phyloP scores from a whole-genome alignment of 2,329 filamentous ascomycete genomes.

The Nothophoma quercina region DNA sequence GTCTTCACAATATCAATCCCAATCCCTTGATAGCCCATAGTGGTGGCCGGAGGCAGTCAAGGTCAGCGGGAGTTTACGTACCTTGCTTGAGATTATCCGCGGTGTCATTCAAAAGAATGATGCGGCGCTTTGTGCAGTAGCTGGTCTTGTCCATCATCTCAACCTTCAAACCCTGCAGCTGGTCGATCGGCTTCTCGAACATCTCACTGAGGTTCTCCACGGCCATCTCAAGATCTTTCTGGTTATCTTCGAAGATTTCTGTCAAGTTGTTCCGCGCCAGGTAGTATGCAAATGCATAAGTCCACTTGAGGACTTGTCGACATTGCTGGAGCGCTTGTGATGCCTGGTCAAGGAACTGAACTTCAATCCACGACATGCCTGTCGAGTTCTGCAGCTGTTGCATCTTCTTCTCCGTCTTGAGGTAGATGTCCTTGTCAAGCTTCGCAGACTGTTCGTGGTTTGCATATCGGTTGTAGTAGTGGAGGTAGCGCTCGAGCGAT shows the following conservation, averaged over 20 bases:
- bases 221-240: constrained; percentile 96
- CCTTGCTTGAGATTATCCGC: constrained; percentile 90
- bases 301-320: constrained; percentile 99
- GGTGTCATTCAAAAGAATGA: constrained; percentile 90
- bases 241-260: constrained; percentile 98
- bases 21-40: background rate
- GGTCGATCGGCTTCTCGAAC: constrained; percentile 96
- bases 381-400: constrained; percentile 91
- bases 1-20: background rate
- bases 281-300: constrained; percentile 98
- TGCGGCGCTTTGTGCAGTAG: constrained; percentile 90
- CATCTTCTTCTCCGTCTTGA: constrained; percentile 99
- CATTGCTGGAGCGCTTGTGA: constrained; percentile 94
- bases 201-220: constrained; percentile 98
- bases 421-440: constrained; percentile 92
- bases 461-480: constrained; percentile 99
- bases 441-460: constrained; percentile 98
- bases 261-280: constrained; percentile 95
- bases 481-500: constrained; percentile 92
- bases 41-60: background rate
- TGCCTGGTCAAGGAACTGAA: constrained; percentile 93
- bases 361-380: constrained; percentile 98
- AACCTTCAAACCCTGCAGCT: constrained; percentile 86
- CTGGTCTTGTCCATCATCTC: constrained; percentile 99
- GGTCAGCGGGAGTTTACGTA: constrained; percentile 55